Conservation (phyloP, 2,329 filamentous ascomycete genomes). For the Colletotrichum sp. region DNA sequence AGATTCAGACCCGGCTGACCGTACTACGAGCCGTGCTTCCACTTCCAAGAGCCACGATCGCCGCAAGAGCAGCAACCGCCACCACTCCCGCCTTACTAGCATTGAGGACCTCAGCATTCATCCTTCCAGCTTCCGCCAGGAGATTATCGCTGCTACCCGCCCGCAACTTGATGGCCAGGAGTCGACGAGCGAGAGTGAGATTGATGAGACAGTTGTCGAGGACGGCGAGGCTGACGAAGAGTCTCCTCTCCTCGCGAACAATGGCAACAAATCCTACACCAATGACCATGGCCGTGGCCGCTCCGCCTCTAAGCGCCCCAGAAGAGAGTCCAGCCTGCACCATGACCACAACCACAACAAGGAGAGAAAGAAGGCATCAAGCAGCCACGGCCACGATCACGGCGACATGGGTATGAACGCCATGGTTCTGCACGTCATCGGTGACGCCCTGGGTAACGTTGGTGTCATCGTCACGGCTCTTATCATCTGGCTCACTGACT, state of each 20-base stretch:
- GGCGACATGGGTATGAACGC: slow-evolving; percentile 95
- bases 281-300: slow-evolving; percentile 24
- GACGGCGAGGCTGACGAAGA: slow-evolving; percentile 49
- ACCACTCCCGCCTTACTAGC: slow-evolving; percentile 66
- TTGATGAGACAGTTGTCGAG: slow-evolving; percentile 50
- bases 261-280: slow-evolving; percentile 25
- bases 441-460: slow-evolving; percentile 85
- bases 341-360: slow-evolving; percentile 86
- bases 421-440: slow-evolving; percentile 77
- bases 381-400: slow-evolving; percentile 77
- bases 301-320: slow-evolving; percentile 30
- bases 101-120: slow-evolving; percentile 82
- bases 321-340: slow-evolving; percentile 55
- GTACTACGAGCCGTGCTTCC: slow-evolving; percentile 30
- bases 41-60: slow-evolving; percentile 46
- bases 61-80: slow-evolving; percentile 50
- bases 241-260: slow-evolving; percentile 51
- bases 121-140: slow-evolving; percentile 87
- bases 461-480: slow-evolving; percentile 84
- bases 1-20: slow-evolving; percentile 28
- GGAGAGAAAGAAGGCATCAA: slow-evolving; percentile 66
- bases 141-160: slow-evolving; percentile 85
- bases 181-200: slow-evolving; percentile 57
- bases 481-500: slow-evolving; percentile 90
- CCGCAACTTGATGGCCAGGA: slow-evolving; percentile 52